phyloP scores from a whole-genome alignment of 2,329 filamentous ascomycete genomes.

The Dactylellina haptotyla region DNA sequence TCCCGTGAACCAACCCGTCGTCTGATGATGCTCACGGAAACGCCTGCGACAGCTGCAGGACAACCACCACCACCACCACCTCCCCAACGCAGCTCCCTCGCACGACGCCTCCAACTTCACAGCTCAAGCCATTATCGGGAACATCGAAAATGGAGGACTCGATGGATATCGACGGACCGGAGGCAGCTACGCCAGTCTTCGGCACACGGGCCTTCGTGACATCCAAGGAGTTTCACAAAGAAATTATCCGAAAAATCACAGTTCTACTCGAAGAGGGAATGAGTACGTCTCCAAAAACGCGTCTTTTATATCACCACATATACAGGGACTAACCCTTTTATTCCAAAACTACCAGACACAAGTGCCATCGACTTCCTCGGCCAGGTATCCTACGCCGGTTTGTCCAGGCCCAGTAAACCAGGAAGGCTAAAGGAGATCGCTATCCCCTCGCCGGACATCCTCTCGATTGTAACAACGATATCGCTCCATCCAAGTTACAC shows the following conservation, averaged over 20 bases:
- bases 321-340: constrained; percentile 5
- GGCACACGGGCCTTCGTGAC: constrained; percentile 21
- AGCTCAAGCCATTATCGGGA: neutral
- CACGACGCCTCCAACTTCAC: neutral
- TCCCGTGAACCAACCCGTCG: neutral
- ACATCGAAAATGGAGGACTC: constrained; percentile 7
- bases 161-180: constrained; percentile 11
- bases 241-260: constrained; percentile 9
- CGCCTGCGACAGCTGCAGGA: neutral
- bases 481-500: constrained; percentile 46
- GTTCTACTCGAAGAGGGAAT: constrained; percentile 38
- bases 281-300: constrained; percentile 11
- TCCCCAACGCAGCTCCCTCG: neutral
- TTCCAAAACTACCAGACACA: constrained; percentile 19
- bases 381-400: constrained; percentile 35
- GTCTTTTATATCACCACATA: neutral
- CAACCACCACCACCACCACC: neutral
- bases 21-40: constrained; percentile 9
- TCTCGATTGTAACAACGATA: constrained; percentile 43
- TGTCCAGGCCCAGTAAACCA: constrained; percentile 23
- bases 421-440: constrained; percentile 14
- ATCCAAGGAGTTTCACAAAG: constrained; percentile 15
- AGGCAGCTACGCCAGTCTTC: neutral
- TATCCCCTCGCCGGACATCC: constrained; percentile 34
- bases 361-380: constrained; percentile 37